These are phyloP conservation scores for Cicer cuneatum DNA, from an alignment of 306 rosid genomes.

Conservation along the genomic window DNA sequence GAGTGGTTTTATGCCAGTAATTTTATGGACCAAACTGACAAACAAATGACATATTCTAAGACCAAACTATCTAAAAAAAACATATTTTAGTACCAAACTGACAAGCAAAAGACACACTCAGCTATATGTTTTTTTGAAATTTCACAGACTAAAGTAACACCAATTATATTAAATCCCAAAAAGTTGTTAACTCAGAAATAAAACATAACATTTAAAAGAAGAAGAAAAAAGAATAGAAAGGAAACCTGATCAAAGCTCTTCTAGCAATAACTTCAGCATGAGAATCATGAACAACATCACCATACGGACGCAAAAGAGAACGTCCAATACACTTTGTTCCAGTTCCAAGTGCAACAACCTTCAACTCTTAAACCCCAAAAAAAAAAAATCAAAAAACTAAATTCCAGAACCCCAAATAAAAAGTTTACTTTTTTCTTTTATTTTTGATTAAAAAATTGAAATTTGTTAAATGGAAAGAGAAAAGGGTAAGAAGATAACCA, in stretches of 20 bases:
- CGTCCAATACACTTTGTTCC: conserved; percentile 92
- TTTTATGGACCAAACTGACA: too few species aligned
- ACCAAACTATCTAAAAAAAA: too few species aligned
- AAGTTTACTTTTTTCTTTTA: neutral
- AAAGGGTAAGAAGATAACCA: conserved; percentile 52
- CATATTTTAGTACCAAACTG: too few species aligned
- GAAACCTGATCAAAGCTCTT: conserved; percentile 80
- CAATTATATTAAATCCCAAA: too few species aligned
- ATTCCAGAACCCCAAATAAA: neutral
- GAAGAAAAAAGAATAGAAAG: neutral
- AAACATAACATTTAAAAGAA: too few species aligned
- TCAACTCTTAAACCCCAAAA: conserved; percentile 56
- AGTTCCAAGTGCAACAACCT: conserved; percentile 84
- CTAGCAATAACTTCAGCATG: conserved; percentile 89
- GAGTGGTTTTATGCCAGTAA: too few species aligned
- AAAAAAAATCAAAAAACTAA: conserved; percentile 1
- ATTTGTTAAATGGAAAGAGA: conserved; percentile 13
- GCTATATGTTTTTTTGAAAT: too few species aligned
- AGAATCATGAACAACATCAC: conserved; percentile 85
- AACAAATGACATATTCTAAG: too few species aligned
- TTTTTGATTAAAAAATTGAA: neutral
- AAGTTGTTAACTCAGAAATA: too few species aligned
- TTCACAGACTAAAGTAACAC: too few species aligned
- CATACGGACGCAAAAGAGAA: conserved; percentile 67
- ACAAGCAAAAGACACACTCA: too few species aligned